phyloP scores from a whole-genome alignment of 2,329 filamentous ascomycete genomes.

The Claviceps quebecensis region DNA sequence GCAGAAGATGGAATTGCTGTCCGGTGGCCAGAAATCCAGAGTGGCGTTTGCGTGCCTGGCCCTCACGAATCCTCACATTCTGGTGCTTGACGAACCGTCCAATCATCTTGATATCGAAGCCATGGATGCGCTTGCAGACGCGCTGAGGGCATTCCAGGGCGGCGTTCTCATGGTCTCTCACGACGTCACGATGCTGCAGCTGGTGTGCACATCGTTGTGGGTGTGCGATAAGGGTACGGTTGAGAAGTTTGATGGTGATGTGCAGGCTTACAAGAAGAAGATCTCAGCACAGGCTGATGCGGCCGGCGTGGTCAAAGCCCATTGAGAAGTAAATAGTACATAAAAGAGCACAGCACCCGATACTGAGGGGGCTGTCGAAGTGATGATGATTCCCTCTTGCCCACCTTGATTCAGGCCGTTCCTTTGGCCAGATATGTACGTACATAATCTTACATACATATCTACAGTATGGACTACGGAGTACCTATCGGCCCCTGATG shows the following conservation, averaged over 20 bases:
- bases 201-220: constrained; percentile 88
- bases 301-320: constrained; percentile 66
- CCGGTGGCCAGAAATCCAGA: constrained; percentile 95
- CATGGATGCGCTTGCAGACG: constrained; percentile 86
- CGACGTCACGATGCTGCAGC: constrained; percentile 97
- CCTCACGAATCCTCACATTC: constrained; percentile 85
- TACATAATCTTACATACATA: no score
- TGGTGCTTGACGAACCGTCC: constrained; percentile 95
- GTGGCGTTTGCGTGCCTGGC: constrained; percentile 96
- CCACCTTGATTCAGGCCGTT: not conserved
- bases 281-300: constrained; percentile 81
- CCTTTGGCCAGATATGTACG: not conserved
- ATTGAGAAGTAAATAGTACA: constrained; percentile 21
- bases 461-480: no score
- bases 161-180: constrained; percentile 98
- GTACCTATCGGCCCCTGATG: no score
- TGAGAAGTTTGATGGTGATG: constrained; percentile 89
- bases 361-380: not conserved
- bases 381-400: not conserved
- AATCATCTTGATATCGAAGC: constrained; percentile 99
- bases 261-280: constrained; percentile 95
- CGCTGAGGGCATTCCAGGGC: constrained; percentile 75
- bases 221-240: constrained; percentile 91
- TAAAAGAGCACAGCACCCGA: not conserved
- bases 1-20: constrained; percentile 88